Percentiles rank a stretch among this genome's conserved stretches.
These are phyloP conservation scores for Starmerella khaoyaiensis DNA, from an alignment of 805 yeast species.

Conservation along the genomic window DNA sequence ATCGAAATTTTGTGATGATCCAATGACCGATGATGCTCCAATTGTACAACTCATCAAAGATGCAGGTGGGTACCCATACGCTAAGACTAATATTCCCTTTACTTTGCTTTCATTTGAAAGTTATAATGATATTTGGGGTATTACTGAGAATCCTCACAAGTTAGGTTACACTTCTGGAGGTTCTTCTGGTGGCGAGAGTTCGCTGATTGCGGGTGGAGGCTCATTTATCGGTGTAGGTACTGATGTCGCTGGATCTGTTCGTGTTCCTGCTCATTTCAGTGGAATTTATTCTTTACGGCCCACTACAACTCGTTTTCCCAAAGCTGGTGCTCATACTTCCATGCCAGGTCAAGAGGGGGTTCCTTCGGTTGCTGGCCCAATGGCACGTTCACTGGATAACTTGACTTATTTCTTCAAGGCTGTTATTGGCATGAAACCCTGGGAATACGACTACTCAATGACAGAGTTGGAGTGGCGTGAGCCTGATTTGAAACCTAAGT, in stretches of 20 bases:
- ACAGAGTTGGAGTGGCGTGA: slow-evolving; percentile 41
- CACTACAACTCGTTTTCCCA: slow-evolving; percentile 38
- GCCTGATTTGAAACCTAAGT: slow-evolving; percentile 29
- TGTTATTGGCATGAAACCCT: slow-evolving; percentile 22
- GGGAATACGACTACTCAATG: slow-evolving; percentile 34
- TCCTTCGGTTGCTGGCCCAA: slow-evolving; percentile 26
- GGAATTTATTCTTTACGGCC: slow-evolving; percentile 42
- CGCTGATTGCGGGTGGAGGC: slow-evolving; percentile 36
- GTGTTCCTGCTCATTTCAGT: slow-evolving; percentile 42
- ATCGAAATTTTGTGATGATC: slow-evolving; percentile 33
- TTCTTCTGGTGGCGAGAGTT: slow-evolving; percentile 42
- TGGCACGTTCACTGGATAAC: slow-evolving; percentile 41
- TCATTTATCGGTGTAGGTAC: slow-evolving; percentile 41
- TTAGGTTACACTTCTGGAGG: slow-evolving; percentile 39
- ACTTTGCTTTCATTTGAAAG: slow-evolving; percentile 44
- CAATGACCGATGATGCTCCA: slow-evolving; percentile 32
- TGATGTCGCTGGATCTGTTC: slow-evolving; percentile 45
- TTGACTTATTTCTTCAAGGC: slow-evolving; percentile 38
- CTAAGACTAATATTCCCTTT: slow-evolving; percentile 45
- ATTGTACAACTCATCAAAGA: slow-evolving; percentile 35
- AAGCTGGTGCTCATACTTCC: slow-evolving; percentile 30
- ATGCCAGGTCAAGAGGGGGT: slow-evolving; percentile 40
- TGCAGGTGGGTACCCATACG: slow-evolving; percentile 43
- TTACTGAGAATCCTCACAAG: slow-evolving; percentile 38
- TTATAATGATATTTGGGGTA: slow-evolving; percentile 42